Conservation (phyloP, 108 stramenopile species). For the Cyclotella atomus region DNA sequence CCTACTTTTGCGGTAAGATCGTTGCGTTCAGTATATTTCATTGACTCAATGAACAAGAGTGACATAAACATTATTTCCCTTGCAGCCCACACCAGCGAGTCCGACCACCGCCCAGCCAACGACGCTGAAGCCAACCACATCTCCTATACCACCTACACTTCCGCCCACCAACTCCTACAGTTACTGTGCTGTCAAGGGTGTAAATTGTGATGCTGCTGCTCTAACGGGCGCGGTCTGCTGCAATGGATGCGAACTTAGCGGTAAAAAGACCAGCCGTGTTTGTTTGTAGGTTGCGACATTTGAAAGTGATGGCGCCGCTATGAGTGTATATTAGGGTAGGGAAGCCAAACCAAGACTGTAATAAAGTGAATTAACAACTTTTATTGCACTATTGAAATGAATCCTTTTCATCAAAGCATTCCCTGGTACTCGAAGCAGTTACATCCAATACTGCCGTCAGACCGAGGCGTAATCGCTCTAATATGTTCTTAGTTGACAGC, state of each 20-base stretch:
- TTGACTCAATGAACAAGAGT: not conserved
- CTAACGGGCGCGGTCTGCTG: not conserved
- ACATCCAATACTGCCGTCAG: conserved; percentile 28
- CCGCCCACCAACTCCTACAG: not conserved
- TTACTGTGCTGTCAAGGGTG: not conserved
- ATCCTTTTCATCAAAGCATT: not conserved
- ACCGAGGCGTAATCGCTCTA: conserved; percentile 44
- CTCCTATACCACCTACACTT: not conserved
- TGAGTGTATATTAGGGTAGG: too few relatives aligned
- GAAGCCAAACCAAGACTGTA: too few relatives aligned
- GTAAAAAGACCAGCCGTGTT: not conserved
- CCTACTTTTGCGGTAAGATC: not conserved
- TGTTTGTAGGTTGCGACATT: not conserved
- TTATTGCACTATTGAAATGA: conserved; percentile 14
- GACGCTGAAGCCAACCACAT: not conserved
- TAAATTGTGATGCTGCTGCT: not conserved
- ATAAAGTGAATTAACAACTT: too few relatives aligned
- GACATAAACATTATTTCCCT: not conserved
- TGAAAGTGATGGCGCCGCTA: too few relatives aligned
- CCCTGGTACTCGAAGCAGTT: not conserved
- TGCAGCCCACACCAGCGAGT: not conserved
- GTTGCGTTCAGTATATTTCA: too few relatives aligned
- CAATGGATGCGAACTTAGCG: not conserved
- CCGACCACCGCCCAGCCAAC: not conserved
- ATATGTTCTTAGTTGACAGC: conserved; percentile 26